These are phyloP conservation scores for Laburnicola sp. DNA, from an alignment of 2,329 filamentous ascomycete genomes.

Conservation along the genomic window DNA sequence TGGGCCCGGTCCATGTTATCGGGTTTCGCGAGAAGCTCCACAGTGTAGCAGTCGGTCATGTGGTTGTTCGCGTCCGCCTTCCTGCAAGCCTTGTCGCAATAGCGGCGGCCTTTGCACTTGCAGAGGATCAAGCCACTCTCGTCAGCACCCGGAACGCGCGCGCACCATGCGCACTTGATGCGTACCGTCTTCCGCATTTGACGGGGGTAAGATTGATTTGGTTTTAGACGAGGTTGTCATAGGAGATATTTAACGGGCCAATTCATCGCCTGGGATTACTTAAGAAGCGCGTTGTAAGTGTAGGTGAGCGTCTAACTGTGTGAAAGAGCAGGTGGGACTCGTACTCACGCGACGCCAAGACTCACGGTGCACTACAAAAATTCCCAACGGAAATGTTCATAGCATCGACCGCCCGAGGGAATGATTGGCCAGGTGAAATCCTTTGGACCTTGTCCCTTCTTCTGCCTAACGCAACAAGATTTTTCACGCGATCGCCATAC, in stretches of 20 bases:
- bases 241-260: too few relatives aligned
- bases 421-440: too few relatives aligned
- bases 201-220: background rate
- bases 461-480: too few relatives aligned
- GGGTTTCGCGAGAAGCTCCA: constrained; percentile 1
- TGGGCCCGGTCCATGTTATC: background rate
- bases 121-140: background rate
- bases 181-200: background rate
- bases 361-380: background rate
- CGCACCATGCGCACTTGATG: background rate
- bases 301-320: background rate
- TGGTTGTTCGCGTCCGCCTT: background rate
- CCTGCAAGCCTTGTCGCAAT: constrained; percentile 1
- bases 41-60: constrained; percentile 1
- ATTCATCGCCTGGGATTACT: too few relatives aligned
- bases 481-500: too few relatives aligned
- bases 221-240: too few relatives aligned
- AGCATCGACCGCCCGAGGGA: too few relatives aligned
- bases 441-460: too few relatives aligned
- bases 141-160: background rate
- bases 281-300: background rate
- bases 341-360: background rate
- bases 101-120: constrained; percentile 1
- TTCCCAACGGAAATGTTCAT: too few relatives aligned
- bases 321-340: too few relatives aligned